Evolutionary conservation across 805 yeast genomes (phyloP), one percentile per base, ranked within the genome.

Genomic region (Suhomyces canberraensis): DNA sequence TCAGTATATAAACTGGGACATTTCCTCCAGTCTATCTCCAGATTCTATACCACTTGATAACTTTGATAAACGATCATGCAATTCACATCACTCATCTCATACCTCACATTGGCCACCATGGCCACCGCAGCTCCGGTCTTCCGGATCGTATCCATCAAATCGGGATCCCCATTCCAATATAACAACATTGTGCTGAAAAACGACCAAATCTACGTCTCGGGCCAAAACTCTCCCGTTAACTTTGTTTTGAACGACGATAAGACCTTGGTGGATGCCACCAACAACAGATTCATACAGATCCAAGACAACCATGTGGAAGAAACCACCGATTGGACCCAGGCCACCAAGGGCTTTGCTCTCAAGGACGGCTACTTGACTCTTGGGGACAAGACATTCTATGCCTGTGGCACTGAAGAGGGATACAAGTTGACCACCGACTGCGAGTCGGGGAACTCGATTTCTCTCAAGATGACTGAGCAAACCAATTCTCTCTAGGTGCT

Each of bases 131-230:
- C 29, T 15, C 29, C 29, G 4, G 29, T 26, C 4, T 26, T 26
- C 18, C 9, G 18, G 11, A 41, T 52, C 13, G 35, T 54, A 18
- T 39, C 51, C 25, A 52, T 57, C 21, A 47, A 50, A 24, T 57
- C 62, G 7, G 64, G 60, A 6, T 44, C 60, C 11, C 18, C 29
- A 11, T 26, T 26, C 29, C 29, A 15, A 14, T 26, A 26, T 11
- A 7, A 26, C 8, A 26, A 26, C 17, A 26, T 26, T 11, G 18
- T 26, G 29, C 16, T 41, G 6, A 14, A 26, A 14, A 17, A 26
- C 13, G 29, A 17, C 18, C 18, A 26, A 26, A 15, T 14, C 8
- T 26, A 26, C 29, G 17, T 26, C 13, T 26, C 29, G 5, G 29
- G 29, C 8, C 29, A 26, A 26, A 13, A 26, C 29, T 5, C 27